Base-by-base conservation (phyloP, 257 asterid species). In the Fraxinus excelsior region DNA sequence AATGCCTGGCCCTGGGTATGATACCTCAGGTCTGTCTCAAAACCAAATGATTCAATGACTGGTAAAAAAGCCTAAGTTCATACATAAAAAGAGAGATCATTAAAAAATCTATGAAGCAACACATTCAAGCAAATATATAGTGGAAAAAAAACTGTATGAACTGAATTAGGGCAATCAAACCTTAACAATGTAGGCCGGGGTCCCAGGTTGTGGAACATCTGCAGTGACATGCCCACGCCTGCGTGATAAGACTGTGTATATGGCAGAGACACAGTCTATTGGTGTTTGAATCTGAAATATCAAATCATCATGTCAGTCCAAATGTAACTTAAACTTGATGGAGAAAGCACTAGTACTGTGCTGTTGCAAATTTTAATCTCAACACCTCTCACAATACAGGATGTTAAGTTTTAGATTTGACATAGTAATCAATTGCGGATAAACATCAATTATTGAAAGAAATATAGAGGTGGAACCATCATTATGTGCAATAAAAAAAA, bases 1-100 rank as follows among this genome's bases (percentile, higher is more conserved):
- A 92, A 95, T 21, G 99, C 99, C 83, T 95, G 99, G 56, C 99
- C 99, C 76, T 95, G 99, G 31, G 99, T 92, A 74, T 95, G 99
- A 80, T 95, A 95, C 82, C 99, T 89, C 93, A 92, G 85, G 89
- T 95, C 99, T 16, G 98, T 95, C 85, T 95, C 99, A 73, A 95
- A 95, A 71, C 98, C 99, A 68, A 95, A 95, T 31, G 99, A 95
- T 85, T 92, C 99, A 2, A 95, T 95, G 78, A 95, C 98, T 0
- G 98, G 99, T 84, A 95, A 80, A 79, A 93, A 93, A 51, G 99
- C 99, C 99, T 95, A 2, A 77, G 75, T 25, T 28, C 72, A 76
- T 74, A 13, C 37, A 65, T 13, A 73, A 23, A 78, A n/a, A 34
- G 60, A 79, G 56, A 46, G 16, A 67, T 71, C 42, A 78, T 32